These are phyloP conservation scores for Starmera quercuum DNA, from an alignment of 805 yeast species.

Conservation along the genomic window DNA sequence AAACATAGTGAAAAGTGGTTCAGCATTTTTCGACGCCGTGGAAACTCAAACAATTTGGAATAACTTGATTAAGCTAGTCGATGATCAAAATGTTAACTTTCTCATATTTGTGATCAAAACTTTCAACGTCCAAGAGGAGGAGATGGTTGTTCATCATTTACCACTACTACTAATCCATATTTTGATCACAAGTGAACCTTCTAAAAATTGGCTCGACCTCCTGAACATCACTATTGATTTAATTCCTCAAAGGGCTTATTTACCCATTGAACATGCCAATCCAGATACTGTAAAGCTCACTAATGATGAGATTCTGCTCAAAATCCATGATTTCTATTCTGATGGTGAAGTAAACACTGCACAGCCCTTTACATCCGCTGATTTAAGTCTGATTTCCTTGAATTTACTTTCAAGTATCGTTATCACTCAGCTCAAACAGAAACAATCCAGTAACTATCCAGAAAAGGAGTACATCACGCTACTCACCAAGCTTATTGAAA, in stretches of 20 bases:
- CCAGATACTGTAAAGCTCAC: constrained; percentile 7
- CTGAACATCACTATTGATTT: constrained; percentile 37
- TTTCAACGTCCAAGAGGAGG: constrained; percentile 82
- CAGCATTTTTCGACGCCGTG: constrained; percentile 74
- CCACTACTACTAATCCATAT: constrained; percentile 58
- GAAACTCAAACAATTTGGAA: constrained; percentile 80
- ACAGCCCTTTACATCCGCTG: constrained; percentile 35
- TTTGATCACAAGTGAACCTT: constrained; percentile 21
- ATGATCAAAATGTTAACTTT: constrained; percentile 34
- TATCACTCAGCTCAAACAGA: constrained; percentile 12
- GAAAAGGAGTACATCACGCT: constrained; percentile 26
- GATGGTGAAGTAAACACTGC: constrained; percentile 16
- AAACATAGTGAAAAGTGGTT: constrained; percentile 51
- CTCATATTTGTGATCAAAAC: constrained; percentile 51
- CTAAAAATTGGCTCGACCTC: constrained; percentile 29
- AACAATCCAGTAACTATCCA: too few relatives aligned
- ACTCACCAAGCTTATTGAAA: constrained; percentile 29
- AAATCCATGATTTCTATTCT: constrained; percentile 28
- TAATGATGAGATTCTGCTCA: constrained; percentile 16
- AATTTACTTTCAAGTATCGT: constrained; percentile 21
- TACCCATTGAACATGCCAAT: constrained; percentile 41
- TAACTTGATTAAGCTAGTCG: constrained; percentile 39
- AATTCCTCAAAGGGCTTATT: constrained; percentile 57
- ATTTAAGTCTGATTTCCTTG: constrained; percentile 35
- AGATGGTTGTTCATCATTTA: constrained; percentile 66